Conservation (phyloP, 1,284 basidiomycete species). For the Irpex rosettiformis region DNA sequence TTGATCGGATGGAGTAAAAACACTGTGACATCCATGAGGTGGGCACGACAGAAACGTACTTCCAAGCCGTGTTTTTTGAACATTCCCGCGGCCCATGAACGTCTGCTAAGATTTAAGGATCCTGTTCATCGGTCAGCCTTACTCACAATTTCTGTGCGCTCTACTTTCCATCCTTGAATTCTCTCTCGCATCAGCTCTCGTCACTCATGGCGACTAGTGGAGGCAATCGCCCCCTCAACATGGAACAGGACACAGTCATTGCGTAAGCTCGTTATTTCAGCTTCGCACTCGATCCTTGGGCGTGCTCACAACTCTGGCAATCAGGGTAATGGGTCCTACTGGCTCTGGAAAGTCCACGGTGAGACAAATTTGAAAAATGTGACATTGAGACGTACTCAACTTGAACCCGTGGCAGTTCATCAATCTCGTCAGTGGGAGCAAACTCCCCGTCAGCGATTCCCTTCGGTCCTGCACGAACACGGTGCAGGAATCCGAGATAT, state of each 20-base stretch:
- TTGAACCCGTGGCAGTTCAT: slow-evolving; percentile 12
- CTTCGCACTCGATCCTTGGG: background rate
- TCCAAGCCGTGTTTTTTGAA: too few species aligned
- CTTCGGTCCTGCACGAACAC: slow-evolving; percentile 16
- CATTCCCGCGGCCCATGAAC: too few species aligned
- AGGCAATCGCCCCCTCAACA: background rate
- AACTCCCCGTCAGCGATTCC: slow-evolving; percentile 11
- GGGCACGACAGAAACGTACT: background rate
- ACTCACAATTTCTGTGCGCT: background rate
- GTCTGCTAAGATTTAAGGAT: background rate
- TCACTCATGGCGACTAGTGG: background rate
- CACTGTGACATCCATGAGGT: background rate
- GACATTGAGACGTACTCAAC: background rate
- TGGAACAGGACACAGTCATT: background rate
- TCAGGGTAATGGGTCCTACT: background rate
- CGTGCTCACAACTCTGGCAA: background rate
- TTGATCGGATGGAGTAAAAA: background rate
- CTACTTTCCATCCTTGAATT: background rate
- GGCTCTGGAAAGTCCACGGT: slow-evolving; percentile 1
- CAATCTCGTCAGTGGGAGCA: slow-evolving; percentile 14
- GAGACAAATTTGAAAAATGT: background rate
- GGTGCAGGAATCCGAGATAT: slow-evolving; percentile 25
- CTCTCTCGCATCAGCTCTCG: background rate
- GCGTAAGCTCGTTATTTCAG: background rate
- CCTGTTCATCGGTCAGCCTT: background rate